Evolutionary conservation across 2,329 filamentous ascomycete species (phyloP).

Genomic region (Elsinoe necatrix): DNA sequence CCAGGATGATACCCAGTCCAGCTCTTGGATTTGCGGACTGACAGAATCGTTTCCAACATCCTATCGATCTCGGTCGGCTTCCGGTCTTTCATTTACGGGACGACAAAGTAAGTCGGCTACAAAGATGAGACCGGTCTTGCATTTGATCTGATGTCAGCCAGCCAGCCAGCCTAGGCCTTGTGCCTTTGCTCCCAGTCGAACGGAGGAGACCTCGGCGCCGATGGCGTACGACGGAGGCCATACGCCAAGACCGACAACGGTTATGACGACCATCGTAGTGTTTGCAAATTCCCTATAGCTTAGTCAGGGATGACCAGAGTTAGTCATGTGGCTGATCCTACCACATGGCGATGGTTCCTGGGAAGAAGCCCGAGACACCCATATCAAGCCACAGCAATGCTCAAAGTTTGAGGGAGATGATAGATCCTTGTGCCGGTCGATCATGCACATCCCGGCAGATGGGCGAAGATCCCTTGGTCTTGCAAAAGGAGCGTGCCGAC

Average conservation of each 20-base stretch:
- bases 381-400: slow-evolving; percentile 38
- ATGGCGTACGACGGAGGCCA: slow-evolving; percentile 40
- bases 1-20: neutral
- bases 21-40: slow-evolving; percentile 10
- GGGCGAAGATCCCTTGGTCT: neutral
- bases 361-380: slow-evolving; percentile 42
- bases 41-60: slow-evolving; percentile 25
- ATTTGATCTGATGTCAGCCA: slow-evolving; percentile 36
- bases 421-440: neutral
- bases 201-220: slow-evolving; percentile 37
- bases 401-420: slow-evolving; percentile 15
- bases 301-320: neutral
- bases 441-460: slow-evolving; percentile 4
- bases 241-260: slow-evolving; percentile 36
- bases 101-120: slow-evolving; percentile 36
- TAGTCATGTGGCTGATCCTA: slow-evolving; percentile 20
- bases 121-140: slow-evolving; percentile 37
- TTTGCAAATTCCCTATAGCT: slow-evolving; percentile 34
- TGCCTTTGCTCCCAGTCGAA: slow-evolving; percentile 37
- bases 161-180: slow-evolving; percentile 39
- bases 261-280: slow-evolving; percentile 39
- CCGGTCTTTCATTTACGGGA: slow-evolving; percentile 49
- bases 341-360: slow-evolving; percentile 34
- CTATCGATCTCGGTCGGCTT: slow-evolving; percentile 42
- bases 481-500: neutral